Evolutionary conservation across 2,329 filamentous ascomycete species (phyloP), one percentile per base, ranked within the genome.

Genomic region (Talaromyces islandicus): DNA sequence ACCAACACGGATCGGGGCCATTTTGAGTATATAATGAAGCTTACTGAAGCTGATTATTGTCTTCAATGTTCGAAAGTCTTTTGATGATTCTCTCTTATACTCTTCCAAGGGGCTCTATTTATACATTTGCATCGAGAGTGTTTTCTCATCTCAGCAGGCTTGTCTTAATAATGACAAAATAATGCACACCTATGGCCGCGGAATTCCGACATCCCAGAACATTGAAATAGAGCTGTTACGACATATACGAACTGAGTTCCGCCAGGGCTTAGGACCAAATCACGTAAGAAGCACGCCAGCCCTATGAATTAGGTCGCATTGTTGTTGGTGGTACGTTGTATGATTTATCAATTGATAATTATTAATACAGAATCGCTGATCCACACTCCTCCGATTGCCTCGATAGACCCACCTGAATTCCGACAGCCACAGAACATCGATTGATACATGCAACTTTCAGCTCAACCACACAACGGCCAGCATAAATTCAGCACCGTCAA

Each of bases 1-100:
- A 14, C 59, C 59, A 58, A 61, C 43, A 35, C 59, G 59, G 35
- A 61, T 61, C n/a, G 59, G 55, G 17, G 41, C 56, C 56, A 61
- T 58, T 12, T 55, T 43, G 14, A 52, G 24, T n/a, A 10, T 19
- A 46, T 21, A 17, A n/a, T 27, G 14, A 27, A 12, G n/a, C 9
- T 14, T 3, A 7, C 3, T 52, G 14, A 9, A 52, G 14, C 11
- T 10, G 35, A 38, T n/a, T 38, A n/a, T 38, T 38, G 17, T n/a
- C 17, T 38, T 38, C 35, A n/a, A 38, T n/a, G 35, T n/a, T 38
- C 14, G 32, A 35, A 6, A 12, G n/a, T n/a, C 12, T 14, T 38
- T 38, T 38, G 35, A 38, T 38, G 6, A n/a, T 17, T 5, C 35
- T n/a, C 14, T 38, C 2, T 7, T 38, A n/a, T 46, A 24, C 19